Conservation (phyloP, 1,139 yeast species). For the Hyphopichia burtonii region DNA sequence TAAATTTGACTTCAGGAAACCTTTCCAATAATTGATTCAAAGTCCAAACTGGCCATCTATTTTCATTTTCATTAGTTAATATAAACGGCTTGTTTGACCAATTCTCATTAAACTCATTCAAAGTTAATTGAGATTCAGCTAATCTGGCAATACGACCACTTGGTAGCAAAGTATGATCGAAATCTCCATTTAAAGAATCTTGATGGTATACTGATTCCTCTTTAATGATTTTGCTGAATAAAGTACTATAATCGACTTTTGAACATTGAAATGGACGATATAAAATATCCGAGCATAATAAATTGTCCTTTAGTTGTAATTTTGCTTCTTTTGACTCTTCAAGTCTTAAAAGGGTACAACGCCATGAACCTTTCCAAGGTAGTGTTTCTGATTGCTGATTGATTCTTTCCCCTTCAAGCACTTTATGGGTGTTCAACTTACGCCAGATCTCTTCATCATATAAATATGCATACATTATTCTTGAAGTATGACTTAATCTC, state of each 20-base stretch:
- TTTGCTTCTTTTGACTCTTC: slow-evolving; percentile 34
- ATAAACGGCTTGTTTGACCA: slow-evolving; percentile 69
- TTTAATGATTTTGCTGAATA: slow-evolving; percentile 47
- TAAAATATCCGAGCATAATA: slow-evolving; percentile 55
- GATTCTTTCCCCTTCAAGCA: slow-evolving; percentile 7
- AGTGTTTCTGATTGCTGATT: slow-evolving; percentile 12
- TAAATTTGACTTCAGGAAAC: slow-evolving; percentile 62
- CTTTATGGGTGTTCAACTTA: slow-evolving; percentile 43
- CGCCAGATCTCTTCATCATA: slow-evolving; percentile 83
- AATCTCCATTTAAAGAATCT: slow-evolving; percentile 17
- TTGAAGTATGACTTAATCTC: slow-evolving; percentile 56
- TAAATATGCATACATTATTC: slow-evolving; percentile 67
- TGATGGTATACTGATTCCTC: slow-evolving; percentile 42
- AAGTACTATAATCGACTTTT: slow-evolving; percentile 55
- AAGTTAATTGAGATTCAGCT: slow-evolving; percentile 37
- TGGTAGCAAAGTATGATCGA: slow-evolving; percentile 19
- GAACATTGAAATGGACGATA: slow-evolving; percentile 82
- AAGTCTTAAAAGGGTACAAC: slow-evolving; percentile 52
- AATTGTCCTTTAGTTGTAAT: slow-evolving; percentile 35
- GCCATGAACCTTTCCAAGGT: slow-evolving; percentile 80
- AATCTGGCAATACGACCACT: slow-evolving; percentile 47
- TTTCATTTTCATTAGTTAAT: slow-evolving; percentile 34
- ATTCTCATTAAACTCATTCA: slow-evolving; percentile 42
- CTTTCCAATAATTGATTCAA: slow-evolving; percentile 46
- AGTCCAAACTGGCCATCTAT: slow-evolving; percentile 72